Base-by-base conservation (phyloP, 2,329 filamentous ascomycete genomes). In the Venturia oleaginea region DNA sequence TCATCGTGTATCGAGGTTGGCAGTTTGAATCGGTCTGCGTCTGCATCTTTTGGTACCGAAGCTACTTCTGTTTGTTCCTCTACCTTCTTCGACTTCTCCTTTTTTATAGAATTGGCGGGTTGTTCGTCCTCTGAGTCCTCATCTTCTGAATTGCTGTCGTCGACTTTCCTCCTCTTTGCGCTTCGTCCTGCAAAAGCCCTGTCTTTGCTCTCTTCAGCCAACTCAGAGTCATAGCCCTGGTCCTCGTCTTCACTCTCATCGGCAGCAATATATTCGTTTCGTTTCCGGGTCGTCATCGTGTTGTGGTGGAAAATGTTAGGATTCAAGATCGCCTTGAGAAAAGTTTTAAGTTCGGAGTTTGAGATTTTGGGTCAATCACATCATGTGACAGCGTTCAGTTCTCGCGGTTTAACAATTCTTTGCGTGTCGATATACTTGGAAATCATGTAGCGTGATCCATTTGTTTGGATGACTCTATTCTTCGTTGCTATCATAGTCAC, bases 201-300 rank as follows among this genome's bases (percentile, higher is more conserved):
- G 64, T 86, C 87, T 74, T 89, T 89, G 70, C 81, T 84, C 66
- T 91, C 72, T 67, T 90, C 86, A 57, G 86, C 83, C 32, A 73
- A 78, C 27, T 89, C 88, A 0, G 88, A 91, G 67, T 89, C 80
- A 72, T 89, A 90, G 65, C 82, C 85, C 61, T 72, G 71, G 0
- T 77, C 77, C 2, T 76, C 72, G 10, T 79, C 78, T 2, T 68
- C 69, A 65, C 78, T 80, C 46, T 76, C 76, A 34, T 76, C 76
- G 30, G 74, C 75, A n/a, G 81, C 79, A 65, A 92, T 82, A 70
- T 88, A 92, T 62, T 89, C 83, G 73, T 91, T 91, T 69, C 83
- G 83, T 72, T 88, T 91, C 71, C 87, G 83, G 48, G 84, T 79
- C 1, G 86, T 76, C 88, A 92, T 91, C 15, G 30, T 57, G 51